These are phyloP conservation scores for Solanum okadae DNA, from an alignment of 257 asterid species.

Conservation along the genomic window DNA sequence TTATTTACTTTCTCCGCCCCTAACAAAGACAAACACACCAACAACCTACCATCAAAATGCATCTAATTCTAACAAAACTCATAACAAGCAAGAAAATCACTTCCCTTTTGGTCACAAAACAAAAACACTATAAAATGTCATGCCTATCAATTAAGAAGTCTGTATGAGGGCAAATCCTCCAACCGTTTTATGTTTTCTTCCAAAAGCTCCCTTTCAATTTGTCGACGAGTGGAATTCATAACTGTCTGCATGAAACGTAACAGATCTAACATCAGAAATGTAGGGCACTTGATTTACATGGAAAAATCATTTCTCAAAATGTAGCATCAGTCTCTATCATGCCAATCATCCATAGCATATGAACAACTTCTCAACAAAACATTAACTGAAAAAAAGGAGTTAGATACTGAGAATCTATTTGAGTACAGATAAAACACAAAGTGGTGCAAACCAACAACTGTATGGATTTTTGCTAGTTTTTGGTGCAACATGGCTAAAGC, in stretches of 20 bases:
- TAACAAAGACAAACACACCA: not conserved
- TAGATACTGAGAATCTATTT: not conserved
- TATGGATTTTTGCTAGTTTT: not conserved
- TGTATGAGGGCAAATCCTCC: slow-evolving; percentile 82
- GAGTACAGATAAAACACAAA: not conserved
- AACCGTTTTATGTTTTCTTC: slow-evolving; percentile 62
- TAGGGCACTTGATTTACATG: not conserved
- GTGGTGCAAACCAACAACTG: not conserved
- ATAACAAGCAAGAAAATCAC: not conserved
- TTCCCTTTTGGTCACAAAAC: slow-evolving; percentile 10
- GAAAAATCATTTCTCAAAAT: not conserved
- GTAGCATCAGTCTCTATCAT: not conserved
- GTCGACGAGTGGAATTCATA: slow-evolving; percentile 97
- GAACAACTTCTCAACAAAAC: not conserved
- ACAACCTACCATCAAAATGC: not conserved
- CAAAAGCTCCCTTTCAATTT: slow-evolving; percentile 88
- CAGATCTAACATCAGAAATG: not conserved
- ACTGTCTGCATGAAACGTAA: slow-evolving; percentile 39
- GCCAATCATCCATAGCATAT: not conserved
- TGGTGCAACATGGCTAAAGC: not conserved
- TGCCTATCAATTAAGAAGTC: slow-evolving; percentile 49
- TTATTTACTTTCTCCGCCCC: not conserved
- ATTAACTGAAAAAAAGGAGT: not conserved
- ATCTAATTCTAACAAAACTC: not conserved
- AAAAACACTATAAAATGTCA: not conserved